Base-by-base conservation (phyloP, 2,329 filamentous ascomycete genomes). In the Metarhizium album region DNA sequence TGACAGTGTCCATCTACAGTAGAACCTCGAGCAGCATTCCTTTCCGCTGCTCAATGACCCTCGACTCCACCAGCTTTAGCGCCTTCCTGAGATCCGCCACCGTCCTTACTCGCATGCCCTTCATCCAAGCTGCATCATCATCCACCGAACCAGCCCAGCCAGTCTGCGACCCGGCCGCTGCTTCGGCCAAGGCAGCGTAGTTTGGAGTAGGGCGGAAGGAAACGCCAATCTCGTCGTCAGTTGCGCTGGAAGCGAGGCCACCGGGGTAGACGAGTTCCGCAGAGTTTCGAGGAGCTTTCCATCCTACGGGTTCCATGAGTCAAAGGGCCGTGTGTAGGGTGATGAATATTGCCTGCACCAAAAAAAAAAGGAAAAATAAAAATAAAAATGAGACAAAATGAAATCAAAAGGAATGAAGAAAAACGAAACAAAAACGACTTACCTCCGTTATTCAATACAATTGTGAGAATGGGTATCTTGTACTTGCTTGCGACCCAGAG, bases 391-490 rank as follows among this genome's bases (percentile, higher is more conserved):
- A n/a, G n/a, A n/a, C n/a, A n/a, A n/a, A n/a, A n/a, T n/a, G n/a
- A n/a, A n/a, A n/a, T n/a, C n/a, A n/a, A n/a, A n/a, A n/a, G n/a
- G n/a, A n/a, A n/a, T n/a, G n/a, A n/a, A n/a, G n/a, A n/a, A n/a
- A n/a, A n/a, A n/a, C 29, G 14, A 38, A 6, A 8, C 37, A 9
- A 20, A 14, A 6, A 47, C 18, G 22, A 48, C 55, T 27, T 48
- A 59, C 73, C 73, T 49, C 71, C 70, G 55, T 76, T 76, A 52
- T 75, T 76, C 40, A 76, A 58, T 2, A 76, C 68, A 42, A 76
- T 67, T 0, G 72, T 75, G 51, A 76, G 54, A 2, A 75, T 61
- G 0, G 74, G 73, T 35, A 75, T 73, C 8, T 66, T 59, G 53
- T 75, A 76, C 31, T 71, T 65, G 54, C 63, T 65, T 3, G 71